A percentile compares a stretch with the other conserved stretches of the same genome.
Evolutionary conservation across 2,329 filamentous ascomycete genomes (phyloP).

Genomic region (Colletotrichum gigasporum): DNA sequence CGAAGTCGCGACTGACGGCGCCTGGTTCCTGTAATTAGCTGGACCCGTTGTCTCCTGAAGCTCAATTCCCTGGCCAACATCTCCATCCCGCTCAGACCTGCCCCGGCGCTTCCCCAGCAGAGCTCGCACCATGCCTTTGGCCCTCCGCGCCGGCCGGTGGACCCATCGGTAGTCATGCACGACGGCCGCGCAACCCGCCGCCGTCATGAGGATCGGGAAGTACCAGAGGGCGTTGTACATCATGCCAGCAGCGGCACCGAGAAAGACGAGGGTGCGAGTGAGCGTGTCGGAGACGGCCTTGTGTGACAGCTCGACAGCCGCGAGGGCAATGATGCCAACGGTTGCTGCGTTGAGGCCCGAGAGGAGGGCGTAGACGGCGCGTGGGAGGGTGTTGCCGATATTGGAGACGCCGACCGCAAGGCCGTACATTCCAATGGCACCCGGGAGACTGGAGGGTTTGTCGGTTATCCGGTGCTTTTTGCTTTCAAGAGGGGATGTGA

Average conservation of each 20-base stretch:
- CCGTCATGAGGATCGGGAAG: constrained; percentile 68
- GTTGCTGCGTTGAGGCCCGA: constrained; percentile 74
- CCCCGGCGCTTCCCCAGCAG: not conserved
- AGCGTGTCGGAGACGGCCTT: constrained; percentile 71
- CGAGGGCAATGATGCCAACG: constrained; percentile 73
- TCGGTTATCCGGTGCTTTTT: not conserved
- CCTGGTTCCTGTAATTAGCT: not conserved
- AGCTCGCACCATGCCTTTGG: constrained; percentile 23
- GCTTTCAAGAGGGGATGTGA: not conserved
- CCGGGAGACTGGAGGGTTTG: constrained; percentile 61
- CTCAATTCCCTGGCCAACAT: not conserved
- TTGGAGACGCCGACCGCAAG: constrained; percentile 68
- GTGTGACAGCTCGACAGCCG: constrained; percentile 69
- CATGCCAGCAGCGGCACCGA: constrained; percentile 68
- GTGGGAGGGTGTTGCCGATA: constrained; percentile 64
- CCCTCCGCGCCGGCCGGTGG: constrained; percentile 43
- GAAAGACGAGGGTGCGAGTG: constrained; percentile 68
- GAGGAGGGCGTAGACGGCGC: constrained; percentile 69
- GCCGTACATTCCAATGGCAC: constrained; percentile 71
- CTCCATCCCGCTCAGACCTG: not conserved
- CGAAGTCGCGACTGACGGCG: not conserved
- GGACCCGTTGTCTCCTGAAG: not conserved
- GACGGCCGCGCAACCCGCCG: constrained; percentile 59
- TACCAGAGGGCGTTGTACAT: constrained; percentile 76
- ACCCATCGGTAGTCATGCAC: constrained; percentile 63